A percentile compares a stretch with the other conserved stretches of the same genome.
phyloP scores from a whole-genome alignment of 495 filamentous ascomycete genomes.

The Chaetomidium leptoderma region DNA sequence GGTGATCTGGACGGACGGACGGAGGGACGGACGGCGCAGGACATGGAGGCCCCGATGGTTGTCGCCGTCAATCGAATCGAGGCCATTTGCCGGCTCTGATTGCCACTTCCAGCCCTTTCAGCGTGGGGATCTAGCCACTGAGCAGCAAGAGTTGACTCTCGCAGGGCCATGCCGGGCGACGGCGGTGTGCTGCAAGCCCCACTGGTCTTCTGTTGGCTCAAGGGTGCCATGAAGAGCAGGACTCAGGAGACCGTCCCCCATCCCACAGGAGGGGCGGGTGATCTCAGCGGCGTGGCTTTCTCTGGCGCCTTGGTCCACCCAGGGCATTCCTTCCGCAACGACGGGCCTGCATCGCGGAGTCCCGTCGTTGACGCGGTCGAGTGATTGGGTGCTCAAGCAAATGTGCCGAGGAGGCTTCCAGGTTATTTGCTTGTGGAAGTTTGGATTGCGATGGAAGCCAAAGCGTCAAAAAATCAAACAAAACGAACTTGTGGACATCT shows the following conservation, averaged over 20 bases:
- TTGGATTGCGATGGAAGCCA: no score
- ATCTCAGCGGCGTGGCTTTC: conserved; percentile 12
- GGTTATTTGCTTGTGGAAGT: no score
- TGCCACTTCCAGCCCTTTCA: not conserved
- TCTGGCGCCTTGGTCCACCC: not conserved
- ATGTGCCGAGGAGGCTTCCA: no score
- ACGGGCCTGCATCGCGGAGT: conserved; percentile 23
- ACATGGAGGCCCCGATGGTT: not conserved
- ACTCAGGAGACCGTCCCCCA: not conserved
- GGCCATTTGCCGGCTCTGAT: conserved; percentile 1
- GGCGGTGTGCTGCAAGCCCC: not conserved
- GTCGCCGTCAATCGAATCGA: conserved; percentile 5
- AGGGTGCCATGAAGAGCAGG: conserved; percentile 19
- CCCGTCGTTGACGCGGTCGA: not conserved
- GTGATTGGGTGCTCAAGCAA: not conserved
- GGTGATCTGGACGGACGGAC: not conserved
- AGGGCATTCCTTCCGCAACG: conserved; percentile 17
- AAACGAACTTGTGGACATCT: no score
- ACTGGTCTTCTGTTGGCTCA: conserved; percentile 3
- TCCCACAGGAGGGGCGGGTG: conserved; percentile 8
- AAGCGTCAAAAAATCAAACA: no score
- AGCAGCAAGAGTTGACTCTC: not conserved
- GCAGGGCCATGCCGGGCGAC: not conserved
- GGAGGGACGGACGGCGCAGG: not conserved
- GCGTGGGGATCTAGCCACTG: not conserved